Evolutionary conservation across 2,329 filamentous ascomycete genomes (phyloP).

Genomic region (Clarireedia sp.): DNA sequence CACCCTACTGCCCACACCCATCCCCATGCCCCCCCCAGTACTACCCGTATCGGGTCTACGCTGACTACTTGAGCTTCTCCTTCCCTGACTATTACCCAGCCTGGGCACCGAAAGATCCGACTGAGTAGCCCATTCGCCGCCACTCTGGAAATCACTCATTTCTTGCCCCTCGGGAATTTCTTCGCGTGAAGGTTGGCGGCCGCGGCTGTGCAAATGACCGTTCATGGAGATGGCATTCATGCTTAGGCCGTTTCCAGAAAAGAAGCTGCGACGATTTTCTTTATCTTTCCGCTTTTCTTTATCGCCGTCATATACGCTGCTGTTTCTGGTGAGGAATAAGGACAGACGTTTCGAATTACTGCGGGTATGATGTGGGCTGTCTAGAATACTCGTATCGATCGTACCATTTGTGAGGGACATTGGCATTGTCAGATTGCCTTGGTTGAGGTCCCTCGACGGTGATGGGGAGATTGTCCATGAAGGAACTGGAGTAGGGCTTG

Average conservation of each 20-base stretch:
- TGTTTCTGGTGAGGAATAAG: conserved; percentile 5
- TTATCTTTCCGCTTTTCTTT: background rate
- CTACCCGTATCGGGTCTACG: conserved; percentile 8
- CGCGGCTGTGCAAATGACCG: background rate
- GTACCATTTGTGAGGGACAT: conserved; percentile 21
- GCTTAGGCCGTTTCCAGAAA: conserved; percentile 8
- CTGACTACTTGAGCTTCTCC: conserved; percentile 16
- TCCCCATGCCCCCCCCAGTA: background rate
- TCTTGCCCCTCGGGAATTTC: conserved; percentile 1
- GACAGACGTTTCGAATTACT: conserved; percentile 7
- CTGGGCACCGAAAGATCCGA: conserved; percentile 25
- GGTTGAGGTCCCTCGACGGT: conserved; percentile 13
- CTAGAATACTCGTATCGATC: conserved; percentile 20
- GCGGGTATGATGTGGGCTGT: conserved; percentile 13
- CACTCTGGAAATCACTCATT: background rate
- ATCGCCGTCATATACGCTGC: background rate
- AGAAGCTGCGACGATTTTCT: conserved; percentile 9
- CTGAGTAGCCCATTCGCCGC: conserved; percentile 29
- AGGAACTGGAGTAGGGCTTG: conserved; percentile 30
- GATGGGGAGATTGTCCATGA: conserved; percentile 26
- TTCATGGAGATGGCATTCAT: conserved; percentile 9
- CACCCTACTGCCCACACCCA: conserved; percentile 20
- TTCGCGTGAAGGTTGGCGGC: background rate
- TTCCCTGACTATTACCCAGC: conserved; percentile 3
- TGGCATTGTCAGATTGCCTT: conserved; percentile 9